These are phyloP conservation scores for Spathaspora girioi DNA, from an alignment of 805 yeast species.

Conservation along the genomic window DNA sequence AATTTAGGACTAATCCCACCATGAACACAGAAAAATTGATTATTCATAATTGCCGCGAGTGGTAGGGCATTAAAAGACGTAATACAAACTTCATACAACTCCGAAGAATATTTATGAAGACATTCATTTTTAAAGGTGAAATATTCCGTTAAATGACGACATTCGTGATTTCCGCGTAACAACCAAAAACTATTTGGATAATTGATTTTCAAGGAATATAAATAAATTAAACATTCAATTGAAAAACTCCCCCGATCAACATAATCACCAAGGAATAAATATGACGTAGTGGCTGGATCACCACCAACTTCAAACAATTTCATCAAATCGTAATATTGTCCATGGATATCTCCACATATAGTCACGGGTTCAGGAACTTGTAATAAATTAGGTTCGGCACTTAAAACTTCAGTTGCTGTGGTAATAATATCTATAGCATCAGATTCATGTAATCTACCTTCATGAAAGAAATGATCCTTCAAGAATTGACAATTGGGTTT, in stretches of 20 bases:
- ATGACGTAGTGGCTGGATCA: constrained; percentile 70
- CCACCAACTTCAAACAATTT: constrained; percentile 94
- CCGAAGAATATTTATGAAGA: constrained; percentile 68
- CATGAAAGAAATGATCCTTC: constrained; percentile 68
- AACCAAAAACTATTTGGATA: constrained; percentile 73
- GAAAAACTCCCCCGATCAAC: constrained; percentile 94
- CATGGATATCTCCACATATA: constrained; percentile 97
- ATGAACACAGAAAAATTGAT: constrained; percentile 92
- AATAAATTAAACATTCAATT: constrained; percentile 71
- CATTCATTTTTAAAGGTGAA: constrained; percentile 93
- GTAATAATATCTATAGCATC: constrained; percentile 69
- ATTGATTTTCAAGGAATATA: constrained; percentile 76
- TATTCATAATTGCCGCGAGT: constrained; percentile 88
- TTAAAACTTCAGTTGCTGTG: constrained; percentile 60
- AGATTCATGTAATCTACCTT: constrained; percentile 71
- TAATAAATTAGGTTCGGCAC: constrained; percentile 74
- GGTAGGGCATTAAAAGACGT: constrained; percentile 84
- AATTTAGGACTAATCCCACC: constrained; percentile 93
- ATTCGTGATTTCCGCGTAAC: constrained; percentile 93
- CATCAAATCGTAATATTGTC: constrained; percentile 87
- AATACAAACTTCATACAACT: constrained; percentile 70
- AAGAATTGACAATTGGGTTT: constrained; percentile 72
- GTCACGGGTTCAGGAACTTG: constrained; percentile 90
- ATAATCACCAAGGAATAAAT: constrained; percentile 87
- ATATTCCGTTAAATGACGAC: constrained; percentile 87